phyloP scores from a whole-genome alignment of 2,329 filamentous ascomycete species.

The Periconia sp. region DNA sequence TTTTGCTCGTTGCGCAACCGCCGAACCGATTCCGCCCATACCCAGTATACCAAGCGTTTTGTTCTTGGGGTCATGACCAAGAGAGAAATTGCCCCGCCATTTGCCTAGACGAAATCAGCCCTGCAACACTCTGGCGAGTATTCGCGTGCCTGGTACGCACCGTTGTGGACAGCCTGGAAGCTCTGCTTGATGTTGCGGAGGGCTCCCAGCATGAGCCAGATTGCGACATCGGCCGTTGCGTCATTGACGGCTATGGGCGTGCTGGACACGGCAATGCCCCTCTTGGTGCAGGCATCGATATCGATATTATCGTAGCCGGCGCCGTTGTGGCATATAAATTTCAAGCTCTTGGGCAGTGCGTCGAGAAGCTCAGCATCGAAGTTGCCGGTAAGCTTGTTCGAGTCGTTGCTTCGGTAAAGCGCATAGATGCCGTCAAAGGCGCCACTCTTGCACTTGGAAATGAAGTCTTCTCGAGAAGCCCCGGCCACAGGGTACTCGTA shows the following conservation, averaged over 20 bases:
- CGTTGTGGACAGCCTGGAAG: conserved; percentile 49
- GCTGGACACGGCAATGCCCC: conserved; percentile 48
- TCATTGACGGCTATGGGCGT: conserved; percentile 54
- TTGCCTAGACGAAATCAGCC: conserved; percentile 28
- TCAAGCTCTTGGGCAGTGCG: conserved; percentile 45
- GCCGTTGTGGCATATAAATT: conserved; percentile 52
- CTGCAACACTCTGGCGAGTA: not conserved
- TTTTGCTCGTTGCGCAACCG: conserved; percentile 51
- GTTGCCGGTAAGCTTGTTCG: conserved; percentile 52
- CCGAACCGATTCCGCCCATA: conserved; percentile 62
- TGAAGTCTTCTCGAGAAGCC: conserved; percentile 54
- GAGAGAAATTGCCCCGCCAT: conserved; percentile 49
- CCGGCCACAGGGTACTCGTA: conserved; percentile 57
- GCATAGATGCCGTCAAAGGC: conserved; percentile 58
- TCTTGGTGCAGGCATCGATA: conserved; percentile 54
- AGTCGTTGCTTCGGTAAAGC: conserved; percentile 62
- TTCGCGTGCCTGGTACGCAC: conserved; percentile 23
- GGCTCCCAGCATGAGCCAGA: conserved; percentile 56
- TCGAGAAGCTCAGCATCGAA: conserved; percentile 50
- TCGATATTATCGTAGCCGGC: conserved; percentile 65
- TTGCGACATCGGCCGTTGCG: conserved; percentile 53
- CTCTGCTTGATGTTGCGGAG: conserved; percentile 53
- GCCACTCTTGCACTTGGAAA: conserved; percentile 57
- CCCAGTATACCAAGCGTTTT: conserved; percentile 60
- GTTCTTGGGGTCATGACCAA: conserved; percentile 57